Conservation (phyloP, 768 basidiomycete genomes). For the Lentinula sp. region DNA sequence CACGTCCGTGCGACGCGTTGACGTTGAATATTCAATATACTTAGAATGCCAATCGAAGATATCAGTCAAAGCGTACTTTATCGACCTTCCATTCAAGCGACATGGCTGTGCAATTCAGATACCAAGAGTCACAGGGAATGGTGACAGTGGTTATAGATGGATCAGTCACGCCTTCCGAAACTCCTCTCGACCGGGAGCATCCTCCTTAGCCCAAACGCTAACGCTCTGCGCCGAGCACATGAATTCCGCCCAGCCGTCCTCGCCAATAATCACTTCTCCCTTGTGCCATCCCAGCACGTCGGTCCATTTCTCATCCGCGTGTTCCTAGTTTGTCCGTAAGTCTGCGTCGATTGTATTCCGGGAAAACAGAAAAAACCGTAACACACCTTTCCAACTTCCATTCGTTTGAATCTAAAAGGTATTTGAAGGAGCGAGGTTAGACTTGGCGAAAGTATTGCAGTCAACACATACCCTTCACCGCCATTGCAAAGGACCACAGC, state of each 20-base stretch:
- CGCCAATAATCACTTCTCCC: slow-evolving; percentile 21
- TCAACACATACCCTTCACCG: slow-evolving; percentile 12
- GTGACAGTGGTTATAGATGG: too few relatives aligned
- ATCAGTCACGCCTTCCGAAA: neutral
- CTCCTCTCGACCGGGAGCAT: slow-evolving; percentile 15
- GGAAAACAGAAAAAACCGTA: too few relatives aligned
- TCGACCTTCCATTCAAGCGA: too few relatives aligned
- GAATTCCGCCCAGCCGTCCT: slow-evolving; percentile 34
- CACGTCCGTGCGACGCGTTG: too few relatives aligned
- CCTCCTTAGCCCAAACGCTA: slow-evolving; percentile 16
- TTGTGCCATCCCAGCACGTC: slow-evolving; percentile 21
- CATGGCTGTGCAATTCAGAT: too few relatives aligned
- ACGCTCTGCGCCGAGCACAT: slow-evolving; percentile 16
- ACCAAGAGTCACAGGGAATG: too few relatives aligned
- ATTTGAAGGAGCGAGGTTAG: neutral
- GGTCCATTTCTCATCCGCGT: slow-evolving; percentile 21
- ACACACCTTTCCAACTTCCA: slow-evolving; percentile 31
- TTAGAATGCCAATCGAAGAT: too few relatives aligned
- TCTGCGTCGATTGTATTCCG: too few relatives aligned
- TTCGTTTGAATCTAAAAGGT: slow-evolving; percentile 22
- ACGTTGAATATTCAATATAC: too few relatives aligned
- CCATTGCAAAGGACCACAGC: slow-evolving; percentile 46
- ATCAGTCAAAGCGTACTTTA: too few relatives aligned
- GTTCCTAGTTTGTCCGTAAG: neutral
- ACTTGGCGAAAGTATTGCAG: neutral